A percentile compares a stretch with the other conserved stretches of the same genome.
phyloP scores from a whole-genome alignment of 176 grass and related monocot genomes.

The Oryza meyeriana region DNA sequence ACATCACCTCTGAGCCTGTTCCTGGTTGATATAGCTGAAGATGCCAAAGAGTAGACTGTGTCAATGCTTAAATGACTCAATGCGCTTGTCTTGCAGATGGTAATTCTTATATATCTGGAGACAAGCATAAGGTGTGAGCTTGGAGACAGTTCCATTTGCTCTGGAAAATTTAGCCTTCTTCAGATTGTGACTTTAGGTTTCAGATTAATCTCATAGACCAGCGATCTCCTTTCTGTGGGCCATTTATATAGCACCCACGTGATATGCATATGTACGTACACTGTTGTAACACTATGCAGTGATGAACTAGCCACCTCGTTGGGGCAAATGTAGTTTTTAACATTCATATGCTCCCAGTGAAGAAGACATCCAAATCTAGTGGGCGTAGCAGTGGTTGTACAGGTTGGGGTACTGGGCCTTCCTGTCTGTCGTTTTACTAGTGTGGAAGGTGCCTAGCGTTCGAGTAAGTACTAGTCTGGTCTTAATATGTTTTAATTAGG shows the following conservation, averaged over 20 bases:
- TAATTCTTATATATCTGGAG: constrained; percentile 38
- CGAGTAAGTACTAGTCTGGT: constrained; percentile 27
- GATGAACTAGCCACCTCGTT: constrained; percentile 37
- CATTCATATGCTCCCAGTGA: constrained; percentile 28
- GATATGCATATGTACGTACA: constrained; percentile 57
- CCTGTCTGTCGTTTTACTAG: constrained; percentile 48
- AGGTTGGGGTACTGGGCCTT: constrained; percentile 39
- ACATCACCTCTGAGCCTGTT: constrained; percentile 74
- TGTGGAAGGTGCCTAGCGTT: constrained; percentile 40
- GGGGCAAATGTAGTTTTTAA: constrained; percentile 51
- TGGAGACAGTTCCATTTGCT: constrained; percentile 47
- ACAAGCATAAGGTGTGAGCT: constrained; percentile 40
- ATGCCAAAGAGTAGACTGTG: neutral
- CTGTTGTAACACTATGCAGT: constrained; percentile 46
- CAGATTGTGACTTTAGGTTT: constrained; percentile 58
- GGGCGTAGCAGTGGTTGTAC: constrained; percentile 39
- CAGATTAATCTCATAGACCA: constrained; percentile 50
- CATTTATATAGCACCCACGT: constrained; percentile 52
- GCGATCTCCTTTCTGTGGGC: constrained; percentile 35
- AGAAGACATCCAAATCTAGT: constrained; percentile 31
- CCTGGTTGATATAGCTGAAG: constrained; percentile 57
- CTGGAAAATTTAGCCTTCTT: constrained; percentile 32
- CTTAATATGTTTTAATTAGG: constrained; percentile 24
- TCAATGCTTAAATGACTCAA: constrained; percentile 14
- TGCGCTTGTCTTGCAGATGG: constrained; percentile 21